These are phyloP conservation scores for Cnidoscolus chayamansa DNA, from an alignment of 441 rosid genomes.

Conservation along the genomic window DNA sequence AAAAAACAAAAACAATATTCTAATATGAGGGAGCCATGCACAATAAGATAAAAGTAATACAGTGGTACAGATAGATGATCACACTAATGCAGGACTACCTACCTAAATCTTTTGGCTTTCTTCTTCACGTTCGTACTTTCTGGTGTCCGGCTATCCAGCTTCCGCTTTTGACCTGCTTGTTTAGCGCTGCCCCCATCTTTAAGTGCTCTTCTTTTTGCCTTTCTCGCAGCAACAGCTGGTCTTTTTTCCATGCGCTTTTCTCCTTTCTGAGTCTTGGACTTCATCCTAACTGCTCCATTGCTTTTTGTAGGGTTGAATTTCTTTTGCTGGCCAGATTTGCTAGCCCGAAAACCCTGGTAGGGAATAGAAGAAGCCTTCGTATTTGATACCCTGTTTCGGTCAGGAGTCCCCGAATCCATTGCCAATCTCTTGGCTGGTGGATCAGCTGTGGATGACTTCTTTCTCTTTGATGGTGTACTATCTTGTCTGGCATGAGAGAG, in stretches of 20 bases:
- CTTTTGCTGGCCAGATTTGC: slow-evolving; percentile 54
- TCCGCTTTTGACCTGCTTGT: slow-evolving; percentile 64
- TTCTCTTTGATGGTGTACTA: slow-evolving; percentile 68
- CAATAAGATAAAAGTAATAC: no score
- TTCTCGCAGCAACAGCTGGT: slow-evolving; percentile 82
- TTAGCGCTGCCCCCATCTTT: slow-evolving; percentile 38
- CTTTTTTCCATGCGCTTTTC: slow-evolving; percentile 47
- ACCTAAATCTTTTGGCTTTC: slow-evolving; percentile 47
- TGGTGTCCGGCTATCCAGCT: slow-evolving; percentile 57
- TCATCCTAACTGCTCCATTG: slow-evolving; percentile 33
- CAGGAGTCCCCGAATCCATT: slow-evolving; percentile 41
- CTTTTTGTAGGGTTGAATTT: slow-evolving; percentile 36
- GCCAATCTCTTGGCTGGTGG: slow-evolving; percentile 47
- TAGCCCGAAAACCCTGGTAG: slow-evolving; percentile 81
- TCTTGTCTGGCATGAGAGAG: slow-evolving; percentile 55
- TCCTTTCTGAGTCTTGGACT: slow-evolving; percentile 32
- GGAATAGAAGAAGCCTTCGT: slow-evolving; percentile 39
- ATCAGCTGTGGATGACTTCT: slow-evolving; percentile 31
- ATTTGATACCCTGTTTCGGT: slow-evolving; percentile 18
- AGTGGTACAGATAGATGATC: no score
- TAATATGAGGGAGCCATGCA: no score
- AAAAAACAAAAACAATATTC: no score
- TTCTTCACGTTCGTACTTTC: slow-evolving; percentile 48
- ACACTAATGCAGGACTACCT: slow-evolving; percentile 21
- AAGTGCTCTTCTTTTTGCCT: slow-evolving; percentile 45